Percentiles rank a stretch among this genome's conserved stretches.
These are phyloP conservation scores for Cadophora sp. DNA, from an alignment of 2,329 filamentous ascomycete genomes.

Conservation along the genomic window DNA sequence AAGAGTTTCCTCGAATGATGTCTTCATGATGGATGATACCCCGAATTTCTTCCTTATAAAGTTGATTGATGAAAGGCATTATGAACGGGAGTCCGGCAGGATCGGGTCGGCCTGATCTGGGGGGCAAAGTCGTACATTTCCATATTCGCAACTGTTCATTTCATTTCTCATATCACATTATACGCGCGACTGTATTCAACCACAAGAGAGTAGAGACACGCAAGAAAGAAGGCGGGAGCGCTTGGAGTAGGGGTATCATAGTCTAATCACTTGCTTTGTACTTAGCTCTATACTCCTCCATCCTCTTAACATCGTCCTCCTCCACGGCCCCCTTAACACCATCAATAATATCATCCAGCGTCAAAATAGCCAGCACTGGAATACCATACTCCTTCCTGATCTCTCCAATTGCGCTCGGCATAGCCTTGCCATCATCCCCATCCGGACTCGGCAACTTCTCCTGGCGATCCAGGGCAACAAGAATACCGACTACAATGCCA, in stretches of 20 bases:
- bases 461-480: constrained; percentile 87
- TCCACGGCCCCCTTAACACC: constrained; percentile 67
- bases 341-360: constrained; percentile 81
- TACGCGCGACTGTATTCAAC: neutral
- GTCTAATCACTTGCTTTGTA: constrained; percentile 63
- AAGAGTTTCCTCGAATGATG: constrained; percentile 11
- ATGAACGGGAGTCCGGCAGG: neutral
- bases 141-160: no score
- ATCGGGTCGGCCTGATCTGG: no score
- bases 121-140: no score
- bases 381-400: constrained; percentile 83
- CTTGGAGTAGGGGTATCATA: constrained; percentile 26
- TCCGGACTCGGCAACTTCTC: constrained; percentile 76
- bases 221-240: neutral
- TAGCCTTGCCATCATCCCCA: constrained; percentile 60
- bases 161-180: neutral
- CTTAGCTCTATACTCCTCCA: constrained; percentile 75
- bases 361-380: constrained; percentile 83
- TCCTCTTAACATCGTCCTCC: constrained; percentile 66
- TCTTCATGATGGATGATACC: constrained; percentile 36
- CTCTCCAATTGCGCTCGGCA: constrained; percentile 84
- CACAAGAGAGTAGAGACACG: neutral
- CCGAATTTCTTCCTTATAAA: constrained; percentile 12
- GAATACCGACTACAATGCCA: constrained; percentile 82
- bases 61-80: constrained; percentile 11